Conservation (phyloP, 345 rosid genomes). For the Rubroshorea leprosula region DNA sequence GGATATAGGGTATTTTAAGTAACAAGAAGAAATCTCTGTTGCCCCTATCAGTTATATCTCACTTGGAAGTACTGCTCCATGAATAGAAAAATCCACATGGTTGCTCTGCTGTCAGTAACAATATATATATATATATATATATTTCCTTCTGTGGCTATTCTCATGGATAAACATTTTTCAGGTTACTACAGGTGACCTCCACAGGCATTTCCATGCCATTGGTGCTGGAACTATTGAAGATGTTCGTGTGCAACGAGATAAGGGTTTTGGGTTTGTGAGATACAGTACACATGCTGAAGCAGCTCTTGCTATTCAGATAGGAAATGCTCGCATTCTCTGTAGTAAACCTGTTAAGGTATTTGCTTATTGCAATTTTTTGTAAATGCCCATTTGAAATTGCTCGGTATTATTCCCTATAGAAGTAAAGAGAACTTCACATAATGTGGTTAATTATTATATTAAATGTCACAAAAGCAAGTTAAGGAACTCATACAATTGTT, state of each 20-base stretch:
- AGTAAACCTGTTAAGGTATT: constrained; percentile 75
- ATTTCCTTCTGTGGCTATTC: background rate
- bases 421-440: no score
- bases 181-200: constrained; percentile 73
- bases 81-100: no score
- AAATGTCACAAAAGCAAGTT: no score
- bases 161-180: constrained; percentile 21
- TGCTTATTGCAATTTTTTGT: background rate
- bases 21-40: no score
- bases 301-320: constrained; percentile 84
- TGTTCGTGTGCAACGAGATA: constrained; percentile 86
- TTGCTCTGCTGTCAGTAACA: no score
- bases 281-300: constrained; percentile 74
- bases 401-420: background rate
- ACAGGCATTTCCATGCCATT: constrained; percentile 64
- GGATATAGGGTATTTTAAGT: no score
- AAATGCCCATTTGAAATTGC: background rate
- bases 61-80: no score
- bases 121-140: no score
- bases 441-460: no score
- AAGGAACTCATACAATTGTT: no score
- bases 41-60: no score
- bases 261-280: constrained; percentile 93
- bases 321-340: constrained; percentile 60
- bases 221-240: constrained; percentile 87